phyloP scores from a whole-genome alignment of 768 basidiomycete genomes.

The Imleria badia region DNA sequence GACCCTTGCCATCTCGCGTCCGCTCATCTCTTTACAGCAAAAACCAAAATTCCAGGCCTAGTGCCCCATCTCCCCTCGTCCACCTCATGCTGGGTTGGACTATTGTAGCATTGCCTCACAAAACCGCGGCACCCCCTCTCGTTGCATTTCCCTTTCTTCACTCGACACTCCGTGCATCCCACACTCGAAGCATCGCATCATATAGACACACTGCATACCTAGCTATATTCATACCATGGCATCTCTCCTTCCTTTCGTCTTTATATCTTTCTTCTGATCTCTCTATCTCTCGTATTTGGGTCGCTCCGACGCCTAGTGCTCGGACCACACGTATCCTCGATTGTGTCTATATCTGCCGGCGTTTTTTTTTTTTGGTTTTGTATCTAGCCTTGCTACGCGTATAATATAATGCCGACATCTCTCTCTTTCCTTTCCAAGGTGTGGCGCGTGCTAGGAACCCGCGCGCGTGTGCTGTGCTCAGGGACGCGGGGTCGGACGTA shows the following conservation, averaged over 20 bases:
- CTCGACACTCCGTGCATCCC: conserved; percentile 13
- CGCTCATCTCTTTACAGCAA: conserved; percentile 16
- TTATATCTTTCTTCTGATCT: not conserved
- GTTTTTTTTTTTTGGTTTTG: conserved; percentile 8
- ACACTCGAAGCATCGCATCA: conserved; percentile 21
- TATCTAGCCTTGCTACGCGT: conserved; percentile 21
- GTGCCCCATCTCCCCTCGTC: not conserved
- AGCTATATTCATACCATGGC: conserved; percentile 37
- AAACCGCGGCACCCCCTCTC: conserved; percentile 20
- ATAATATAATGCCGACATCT: conserved; percentile 24
- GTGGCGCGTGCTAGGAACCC: not conserved
- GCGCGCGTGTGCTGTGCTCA: not conserved
- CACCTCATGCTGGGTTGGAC: conserved; percentile 12
- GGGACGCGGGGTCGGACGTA: too few relatives aligned
- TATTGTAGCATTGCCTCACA: conserved; percentile 26
- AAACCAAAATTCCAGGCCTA: conserved; percentile 38
- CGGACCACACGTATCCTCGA: too few relatives aligned
- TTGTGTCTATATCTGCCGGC: conserved; percentile 1
- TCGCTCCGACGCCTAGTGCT: conserved; percentile 19
- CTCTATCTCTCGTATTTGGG: conserved; percentile 16
- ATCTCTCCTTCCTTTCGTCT: conserved; percentile 7
- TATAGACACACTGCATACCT: conserved; percentile 36
- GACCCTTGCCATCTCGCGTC: not conserved
- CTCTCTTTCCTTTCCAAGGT: not conserved
- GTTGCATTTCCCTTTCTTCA: conserved; percentile 10